phyloP scores from a whole-genome alignment of 768 basidiomycete species.

The Tylopilus felleus region DNA sequence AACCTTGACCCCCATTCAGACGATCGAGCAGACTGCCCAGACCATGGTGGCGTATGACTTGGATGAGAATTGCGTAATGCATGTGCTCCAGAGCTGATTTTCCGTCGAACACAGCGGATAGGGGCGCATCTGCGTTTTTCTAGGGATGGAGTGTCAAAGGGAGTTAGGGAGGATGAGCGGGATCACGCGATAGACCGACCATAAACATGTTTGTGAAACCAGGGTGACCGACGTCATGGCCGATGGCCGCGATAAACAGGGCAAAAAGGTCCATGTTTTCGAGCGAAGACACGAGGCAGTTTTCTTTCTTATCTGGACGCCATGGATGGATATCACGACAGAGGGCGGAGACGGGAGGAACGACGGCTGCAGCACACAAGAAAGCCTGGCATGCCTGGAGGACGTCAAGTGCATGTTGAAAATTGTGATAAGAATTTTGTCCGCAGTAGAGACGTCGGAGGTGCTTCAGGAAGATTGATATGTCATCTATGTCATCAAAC shows the following conservation, averaged over 20 bases:
- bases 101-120: constrained; percentile 85
- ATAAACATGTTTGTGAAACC: constrained; percentile 93
- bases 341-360: constrained; percentile 70
- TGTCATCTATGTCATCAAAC: constrained; percentile 49
- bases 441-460: constrained; percentile 89
- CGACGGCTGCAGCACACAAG: constrained; percentile 71
- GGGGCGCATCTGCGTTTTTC: constrained; percentile 92
- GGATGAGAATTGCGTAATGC: constrained; percentile 80
- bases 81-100: constrained; percentile 89
- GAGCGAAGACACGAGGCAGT: constrained; percentile 40
- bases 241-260: constrained; percentile 87
- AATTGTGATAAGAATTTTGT: constrained; percentile 96
- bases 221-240: constrained; percentile 97
- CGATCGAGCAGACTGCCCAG: constrained; percentile 66
- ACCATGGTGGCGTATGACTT: constrained; percentile 78
- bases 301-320: constrained; percentile 37
- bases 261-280: constrained; percentile 75
- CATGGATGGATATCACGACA: constrained; percentile 37
- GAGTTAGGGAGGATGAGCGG: background rate
- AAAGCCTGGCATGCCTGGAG: constrained; percentile 90
- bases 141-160: constrained; percentile 31
- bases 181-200: constrained; percentile 46
- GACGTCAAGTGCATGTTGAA: constrained; percentile 94
- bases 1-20: constrained; percentile 40
- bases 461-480: constrained; percentile 77